Conservation (phyloP, 495 filamentous ascomycete species). For the Penicillium subrubescens region DNA sequence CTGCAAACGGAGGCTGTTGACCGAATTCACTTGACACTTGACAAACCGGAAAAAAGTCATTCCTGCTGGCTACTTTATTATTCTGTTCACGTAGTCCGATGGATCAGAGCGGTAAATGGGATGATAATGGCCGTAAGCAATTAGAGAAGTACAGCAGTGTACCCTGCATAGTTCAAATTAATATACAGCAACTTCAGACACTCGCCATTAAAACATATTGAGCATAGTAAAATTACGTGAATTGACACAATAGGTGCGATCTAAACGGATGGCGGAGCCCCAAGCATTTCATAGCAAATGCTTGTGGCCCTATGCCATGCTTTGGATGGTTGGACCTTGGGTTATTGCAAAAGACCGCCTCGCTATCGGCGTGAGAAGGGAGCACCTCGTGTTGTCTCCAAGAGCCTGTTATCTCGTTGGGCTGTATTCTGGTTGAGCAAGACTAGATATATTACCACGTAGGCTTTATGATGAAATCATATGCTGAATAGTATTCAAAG, state of each 20-base stretch:
- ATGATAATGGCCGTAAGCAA: conserved; percentile 5
- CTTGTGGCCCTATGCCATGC: neutral
- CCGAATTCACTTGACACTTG: too few relatives aligned
- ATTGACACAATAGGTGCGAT: conserved; percentile 2
- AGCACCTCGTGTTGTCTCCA: conserved; percentile 1
- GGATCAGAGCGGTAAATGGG: conserved; percentile 4
- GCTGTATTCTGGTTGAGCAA: too few relatives aligned
- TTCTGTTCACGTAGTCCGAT: conserved; percentile 4
- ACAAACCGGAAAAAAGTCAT: too few relatives aligned
- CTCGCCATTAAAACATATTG: conserved; percentile 2
- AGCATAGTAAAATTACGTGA: too few relatives aligned
- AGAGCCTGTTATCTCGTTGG: conserved; percentile 1
- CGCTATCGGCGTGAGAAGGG: neutral
- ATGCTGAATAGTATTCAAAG: neutral
- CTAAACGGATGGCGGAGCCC: neutral
- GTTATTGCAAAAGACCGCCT: conserved; percentile 1
- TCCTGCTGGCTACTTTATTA: too few relatives aligned
- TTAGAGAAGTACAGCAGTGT: neutral
- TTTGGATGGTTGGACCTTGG: conserved; percentile 2
- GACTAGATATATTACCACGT: neutral
- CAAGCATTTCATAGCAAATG: conserved; percentile 2
- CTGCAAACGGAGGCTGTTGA: too few relatives aligned
- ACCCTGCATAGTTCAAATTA: conserved; percentile 1
- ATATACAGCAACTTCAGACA: conserved; percentile 1
- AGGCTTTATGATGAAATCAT: neutral